Base-by-base conservation (phyloP, 371 early-diverging fungal species). In the Apophysomyces ossiformis region DNA sequence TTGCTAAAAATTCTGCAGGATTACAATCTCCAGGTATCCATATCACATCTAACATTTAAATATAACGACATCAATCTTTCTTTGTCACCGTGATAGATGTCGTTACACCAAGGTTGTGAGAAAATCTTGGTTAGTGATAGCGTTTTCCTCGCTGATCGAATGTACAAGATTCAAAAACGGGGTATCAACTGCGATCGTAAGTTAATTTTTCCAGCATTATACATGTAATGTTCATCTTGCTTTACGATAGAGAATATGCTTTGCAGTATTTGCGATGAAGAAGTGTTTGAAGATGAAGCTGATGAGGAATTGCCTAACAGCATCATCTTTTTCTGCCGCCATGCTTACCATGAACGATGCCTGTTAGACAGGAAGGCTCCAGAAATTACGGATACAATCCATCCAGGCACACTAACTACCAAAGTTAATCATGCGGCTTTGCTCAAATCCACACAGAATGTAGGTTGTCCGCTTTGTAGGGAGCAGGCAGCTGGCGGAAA, bases 1-100 rank as follows among this genome's bases (percentile, higher is more conserved):
- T 72, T 98, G 56, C 83, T 95, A 4, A 91, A 93, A 63, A 92
- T 98, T 47, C 76, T 97, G 67, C 89, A 92, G 57, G 97, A 97
- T 70, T 94, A 89, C 63, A 90, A 93, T 44, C 82, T 96, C n/a
- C 97, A 96, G 73, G 90, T 92, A 58, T 59, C 32, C 15, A 37
- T 7, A 72, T 13, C 7, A 44, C n/a, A 45, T 36, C 7, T 38
- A 18, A 46, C 37, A 6, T 35, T 12, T 12, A 13, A 32, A 37
- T 21, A 35, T 35, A 57, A 47, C 18, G 37, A 9, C 36, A 37
- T 50, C 6, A 45, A 9, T 39, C 9, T 32, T 15, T 0, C 62
- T 26, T 1, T 26, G 32, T 26, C 2, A 26, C 32, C 2, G 15
- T 39, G 72, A 64, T 78, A 84, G 73, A 78, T 78, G 85, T 90